phyloP scores from a whole-genome alignment of 1,284 basidiomycete genomes.

The Pholiota adiposa region DNA sequence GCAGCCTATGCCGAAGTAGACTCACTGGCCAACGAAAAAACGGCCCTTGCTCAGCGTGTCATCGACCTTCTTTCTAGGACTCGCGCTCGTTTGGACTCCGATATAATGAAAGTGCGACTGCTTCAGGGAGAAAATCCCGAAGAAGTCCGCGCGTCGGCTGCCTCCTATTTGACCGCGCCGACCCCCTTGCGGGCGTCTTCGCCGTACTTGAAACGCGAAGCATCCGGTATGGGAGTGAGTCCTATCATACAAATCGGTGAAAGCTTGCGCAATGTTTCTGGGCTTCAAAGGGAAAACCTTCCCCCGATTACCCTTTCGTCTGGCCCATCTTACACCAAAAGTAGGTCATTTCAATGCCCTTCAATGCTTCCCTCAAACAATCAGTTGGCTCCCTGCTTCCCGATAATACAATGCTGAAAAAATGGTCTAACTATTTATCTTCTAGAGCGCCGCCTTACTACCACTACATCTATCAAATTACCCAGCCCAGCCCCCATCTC shows the following conservation, averaged over 20 bases:
- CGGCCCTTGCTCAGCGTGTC: conserved; percentile 55
- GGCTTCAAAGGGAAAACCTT: conserved; percentile 9
- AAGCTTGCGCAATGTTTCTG: conserved; percentile 43
- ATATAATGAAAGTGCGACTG: conserved; percentile 55
- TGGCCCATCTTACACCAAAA: conserved; percentile 28
- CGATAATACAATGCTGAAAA: not conserved
- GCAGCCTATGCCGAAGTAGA: conserved; percentile 49
- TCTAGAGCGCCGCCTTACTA: conserved; percentile 34
- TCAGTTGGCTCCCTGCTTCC: not conserved
- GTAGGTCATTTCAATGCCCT: conserved; percentile 16
- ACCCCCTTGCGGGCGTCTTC: conserved; percentile 19
- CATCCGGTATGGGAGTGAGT: conserved; percentile 34
- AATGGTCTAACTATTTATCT: not conserved
- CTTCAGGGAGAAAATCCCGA: conserved; percentile 55
- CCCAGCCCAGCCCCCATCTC: conserved; percentile 35
- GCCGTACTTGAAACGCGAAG: conserved; percentile 22
- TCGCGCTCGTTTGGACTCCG: conserved; percentile 57
- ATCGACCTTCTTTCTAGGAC: conserved; percentile 56
- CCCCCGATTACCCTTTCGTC: conserved; percentile 17
- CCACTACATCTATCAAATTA: conserved; percentile 39
- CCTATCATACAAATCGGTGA: conserved; percentile 52
- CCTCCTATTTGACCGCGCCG: conserved; percentile 13
- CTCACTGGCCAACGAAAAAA: conserved; percentile 57
- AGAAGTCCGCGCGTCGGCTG: conserved; percentile 20
- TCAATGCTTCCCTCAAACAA: not conserved